A percentile compares a stretch with the other conserved stretches of the same genome.
Conservation (phyloP, 495 filamentous ascomycete genomes). For the Penicillium nucicola region DNA sequence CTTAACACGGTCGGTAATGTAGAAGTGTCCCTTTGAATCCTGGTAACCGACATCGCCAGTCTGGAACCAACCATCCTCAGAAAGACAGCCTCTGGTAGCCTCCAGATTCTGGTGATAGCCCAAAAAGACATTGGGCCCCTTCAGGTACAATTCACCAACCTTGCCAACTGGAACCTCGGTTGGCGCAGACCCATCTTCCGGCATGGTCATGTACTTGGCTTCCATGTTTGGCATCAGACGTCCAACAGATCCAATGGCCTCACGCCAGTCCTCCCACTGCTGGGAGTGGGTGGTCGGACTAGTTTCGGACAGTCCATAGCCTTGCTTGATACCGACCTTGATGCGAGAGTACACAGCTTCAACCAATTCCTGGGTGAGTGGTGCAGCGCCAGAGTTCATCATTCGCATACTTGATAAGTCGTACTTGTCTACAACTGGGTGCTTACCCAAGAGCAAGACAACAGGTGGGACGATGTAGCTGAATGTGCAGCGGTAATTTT, state of each 20-base stretch:
- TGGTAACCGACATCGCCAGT: constrained; percentile 66
- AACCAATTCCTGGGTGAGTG: constrained; percentile 78
- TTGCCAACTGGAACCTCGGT: constrained; percentile 57
- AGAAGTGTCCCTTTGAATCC: constrained; percentile 59
- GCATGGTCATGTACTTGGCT: constrained; percentile 70
- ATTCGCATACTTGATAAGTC: constrained; percentile 76
- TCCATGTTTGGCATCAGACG: constrained; percentile 76
- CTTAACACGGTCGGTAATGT: constrained; percentile 82
- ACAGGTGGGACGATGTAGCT: constrained; percentile 84
- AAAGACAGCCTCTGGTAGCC: constrained; percentile 65
- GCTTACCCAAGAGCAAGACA: constrained; percentile 74
- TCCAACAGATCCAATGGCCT: constrained; percentile 76
- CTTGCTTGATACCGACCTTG: constrained; percentile 74
- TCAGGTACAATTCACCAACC: constrained; percentile 63
- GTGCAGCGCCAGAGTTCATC: constrained; percentile 88
- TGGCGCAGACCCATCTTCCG: constrained; percentile 49
- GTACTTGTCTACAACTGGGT: constrained; percentile 73
- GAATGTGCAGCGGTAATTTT: constrained; percentile 72
- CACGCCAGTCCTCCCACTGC: constrained; percentile 74
- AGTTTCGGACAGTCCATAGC: constrained; percentile 84
- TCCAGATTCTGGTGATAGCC: constrained; percentile 72
- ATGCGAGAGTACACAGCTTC: constrained; percentile 73
- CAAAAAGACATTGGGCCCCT: constrained; percentile 64
- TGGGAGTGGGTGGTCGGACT: constrained; percentile 58
- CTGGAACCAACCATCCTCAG: constrained; percentile 58